Evolutionary conservation across 2,329 filamentous ascomycete genomes (phyloP).

Genomic region (Tetracladium maxilliforme): DNA sequence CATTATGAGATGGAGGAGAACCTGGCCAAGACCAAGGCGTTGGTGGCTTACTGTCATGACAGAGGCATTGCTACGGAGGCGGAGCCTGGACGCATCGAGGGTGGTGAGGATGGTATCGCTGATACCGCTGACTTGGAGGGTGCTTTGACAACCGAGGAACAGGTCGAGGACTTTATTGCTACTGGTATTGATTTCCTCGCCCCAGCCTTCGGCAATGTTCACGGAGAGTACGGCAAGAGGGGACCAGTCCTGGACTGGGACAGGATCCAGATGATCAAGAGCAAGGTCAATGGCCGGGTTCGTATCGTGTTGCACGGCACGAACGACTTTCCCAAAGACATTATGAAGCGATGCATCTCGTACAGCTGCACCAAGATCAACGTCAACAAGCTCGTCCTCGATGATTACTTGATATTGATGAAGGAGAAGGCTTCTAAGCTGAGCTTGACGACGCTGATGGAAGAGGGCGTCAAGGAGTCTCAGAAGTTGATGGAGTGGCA

Average conservation of each 20-base stretch:
- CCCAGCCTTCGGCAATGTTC: constrained; percentile 54
- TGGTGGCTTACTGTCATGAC: constrained; percentile 48
- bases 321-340: constrained; percentile 33
- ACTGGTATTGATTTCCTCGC: constrained; percentile 54
- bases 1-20: constrained; percentile 61
- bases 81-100: constrained; percentile 57
- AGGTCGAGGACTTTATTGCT: constrained; percentile 46
- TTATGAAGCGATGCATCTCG: constrained; percentile 34
- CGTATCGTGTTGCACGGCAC: constrained; percentile 38
- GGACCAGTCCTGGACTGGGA: constrained; percentile 19
- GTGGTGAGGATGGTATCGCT: constrained; percentile 60
- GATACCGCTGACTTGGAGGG: constrained; percentile 50
- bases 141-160: constrained; percentile 45
- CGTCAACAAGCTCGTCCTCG: constrained; percentile 36
- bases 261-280: constrained; percentile 21
- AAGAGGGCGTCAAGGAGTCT: constrained; percentile 21
- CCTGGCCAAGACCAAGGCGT: constrained; percentile 43
- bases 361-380: constrained; percentile 40
- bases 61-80: constrained; percentile 55
- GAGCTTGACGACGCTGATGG: constrained; percentile 20
- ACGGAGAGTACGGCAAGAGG: constrained; percentile 42
- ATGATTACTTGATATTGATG: constrained; percentile 26
- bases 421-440: constrained; percentile 19
- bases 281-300: constrained; percentile 21
- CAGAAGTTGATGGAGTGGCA: constrained; percentile 11